phyloP scores from a whole-genome alignment of 2,329 filamentous ascomycete genomes.

The Talaromyces sp. region DNA sequence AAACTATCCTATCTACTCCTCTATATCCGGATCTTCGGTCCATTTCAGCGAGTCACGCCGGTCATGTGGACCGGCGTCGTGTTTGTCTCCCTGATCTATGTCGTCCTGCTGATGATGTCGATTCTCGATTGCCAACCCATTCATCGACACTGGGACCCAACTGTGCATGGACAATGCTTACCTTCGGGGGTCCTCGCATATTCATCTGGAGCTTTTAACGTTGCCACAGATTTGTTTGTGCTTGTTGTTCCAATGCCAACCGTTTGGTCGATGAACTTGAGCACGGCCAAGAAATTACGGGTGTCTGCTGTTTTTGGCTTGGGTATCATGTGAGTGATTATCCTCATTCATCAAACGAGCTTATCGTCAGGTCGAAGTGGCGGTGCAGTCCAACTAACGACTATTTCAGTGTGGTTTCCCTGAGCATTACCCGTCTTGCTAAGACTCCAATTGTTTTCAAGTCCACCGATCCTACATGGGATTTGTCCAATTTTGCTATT shows the following conservation, averaged over 20 bases:
- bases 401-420: neutral
- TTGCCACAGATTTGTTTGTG: constrained; percentile 8
- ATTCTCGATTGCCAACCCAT: constrained; percentile 11
- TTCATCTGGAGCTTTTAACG: constrained; percentile 10
- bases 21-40: constrained; percentile 10
- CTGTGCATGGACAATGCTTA: neutral
- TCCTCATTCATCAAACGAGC: neutral
- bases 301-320: constrained; percentile 5
- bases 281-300: neutral
- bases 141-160: constrained; percentile 4
- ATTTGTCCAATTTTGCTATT: neutral
- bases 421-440: constrained; percentile 8
- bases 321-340: constrained; percentile 5
- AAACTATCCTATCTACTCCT: constrained; percentile 7
- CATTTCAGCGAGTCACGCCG: constrained; percentile 6
- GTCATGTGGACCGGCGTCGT: constrained; percentile 8
- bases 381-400: neutral
- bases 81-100: constrained; percentile 1
- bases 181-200: constrained; percentile 4
- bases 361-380: neutral
- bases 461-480: constrained; percentile 7
- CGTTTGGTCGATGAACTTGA: constrained; percentile 6
- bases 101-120: constrained; percentile 10
- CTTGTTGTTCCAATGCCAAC: constrained; percentile 8
- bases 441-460: constrained; percentile 11